A percentile compares a stretch with the other conserved stretches of the same genome.
These are phyloP conservation scores for Carex myosuroides DNA, from an alignment of 176 grass and related monocot genomes.

Conservation along the genomic window DNA sequence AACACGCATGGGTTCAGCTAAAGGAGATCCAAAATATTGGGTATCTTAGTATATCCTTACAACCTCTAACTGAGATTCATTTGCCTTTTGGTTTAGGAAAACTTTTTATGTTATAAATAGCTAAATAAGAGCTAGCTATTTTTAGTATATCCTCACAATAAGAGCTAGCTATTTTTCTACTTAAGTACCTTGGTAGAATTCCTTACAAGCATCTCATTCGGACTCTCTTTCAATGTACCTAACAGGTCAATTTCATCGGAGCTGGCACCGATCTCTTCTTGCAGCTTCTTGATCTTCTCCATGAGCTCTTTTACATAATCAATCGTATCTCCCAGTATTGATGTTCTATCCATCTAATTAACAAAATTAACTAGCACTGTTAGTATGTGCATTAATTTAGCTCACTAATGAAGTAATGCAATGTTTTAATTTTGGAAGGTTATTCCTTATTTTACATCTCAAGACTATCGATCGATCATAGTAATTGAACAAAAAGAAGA, in stretches of 20 bases:
- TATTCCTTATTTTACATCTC: not conserved
- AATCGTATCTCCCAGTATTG: conserved; percentile 80
- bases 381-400: not conserved
- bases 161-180: not conserved
- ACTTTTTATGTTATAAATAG: not conserved
- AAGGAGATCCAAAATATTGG: no score
- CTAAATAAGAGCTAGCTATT: not conserved
- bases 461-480: not conserved
- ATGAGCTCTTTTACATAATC: conserved; percentile 76
- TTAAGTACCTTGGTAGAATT: conserved; percentile 53
- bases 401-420: not conserved
- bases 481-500: not conserved
- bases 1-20: no score
- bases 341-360: conserved; percentile 67
- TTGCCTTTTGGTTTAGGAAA: not conserved
- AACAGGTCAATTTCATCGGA: conserved; percentile 38
- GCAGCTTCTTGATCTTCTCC: conserved; percentile 53
- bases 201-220: conserved; percentile 48
- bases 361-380: not conserved
- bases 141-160: not conserved
- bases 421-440: not conserved
- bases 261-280: conserved; percentile 37
- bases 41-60: not conserved
- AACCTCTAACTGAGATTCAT: not conserved
- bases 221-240: conserved; percentile 22